Percentiles rank a stretch among this genome's conserved stretches.
Evolutionary conservation across 495 filamentous ascomycete genomes (phyloP).

Genomic region (Aspergillus asperescens): DNA sequence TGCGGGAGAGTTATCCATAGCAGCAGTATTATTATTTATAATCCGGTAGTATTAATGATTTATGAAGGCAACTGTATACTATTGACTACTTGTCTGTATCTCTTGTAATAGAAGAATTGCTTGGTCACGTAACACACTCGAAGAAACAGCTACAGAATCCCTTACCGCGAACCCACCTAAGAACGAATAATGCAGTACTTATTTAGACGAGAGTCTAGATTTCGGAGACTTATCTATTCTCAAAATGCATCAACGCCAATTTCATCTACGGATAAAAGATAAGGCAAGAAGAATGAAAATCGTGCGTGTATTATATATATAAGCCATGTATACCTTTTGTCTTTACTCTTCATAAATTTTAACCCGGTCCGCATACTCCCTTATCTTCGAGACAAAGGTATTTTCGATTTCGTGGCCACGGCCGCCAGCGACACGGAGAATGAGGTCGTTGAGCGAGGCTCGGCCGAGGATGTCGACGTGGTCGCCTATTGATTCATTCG

Average conservation of each 20-base stretch:
- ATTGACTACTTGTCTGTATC: conserved; percentile 8
- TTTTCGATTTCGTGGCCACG: conserved; percentile 75
- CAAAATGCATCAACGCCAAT: too few relatives aligned
- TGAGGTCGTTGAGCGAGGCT: conserved; percentile 82
- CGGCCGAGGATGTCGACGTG: conserved; percentile 95
- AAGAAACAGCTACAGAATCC: too few relatives aligned
- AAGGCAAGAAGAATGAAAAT: background rate
- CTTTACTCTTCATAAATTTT: conserved; percentile 60
- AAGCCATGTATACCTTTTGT: background rate
- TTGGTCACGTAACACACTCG: too few relatives aligned
- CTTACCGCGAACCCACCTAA: too few relatives aligned
- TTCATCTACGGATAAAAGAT: too few relatives aligned
- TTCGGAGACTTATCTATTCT: too few relatives aligned
- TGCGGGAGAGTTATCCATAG: conserved; percentile 7
- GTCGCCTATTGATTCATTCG: conserved; percentile 54
- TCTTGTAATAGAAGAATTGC: conserved; percentile 2
- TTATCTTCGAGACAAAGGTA: conserved; percentile 71
- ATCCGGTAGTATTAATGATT: conserved; percentile 24
- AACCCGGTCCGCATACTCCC: conserved; percentile 73
- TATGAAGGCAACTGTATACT: conserved; percentile 18
- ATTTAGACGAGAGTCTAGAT: too few relatives aligned
- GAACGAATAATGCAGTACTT: too few relatives aligned
- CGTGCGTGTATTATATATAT: background rate
- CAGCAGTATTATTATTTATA: conserved; percentile 20
- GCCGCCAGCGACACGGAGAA: conserved; percentile 84